These are phyloP conservation scores for Schizochytrium sp. DNA, from an alignment of 108 stramenopile species.

Conservation along the genomic window DNA sequence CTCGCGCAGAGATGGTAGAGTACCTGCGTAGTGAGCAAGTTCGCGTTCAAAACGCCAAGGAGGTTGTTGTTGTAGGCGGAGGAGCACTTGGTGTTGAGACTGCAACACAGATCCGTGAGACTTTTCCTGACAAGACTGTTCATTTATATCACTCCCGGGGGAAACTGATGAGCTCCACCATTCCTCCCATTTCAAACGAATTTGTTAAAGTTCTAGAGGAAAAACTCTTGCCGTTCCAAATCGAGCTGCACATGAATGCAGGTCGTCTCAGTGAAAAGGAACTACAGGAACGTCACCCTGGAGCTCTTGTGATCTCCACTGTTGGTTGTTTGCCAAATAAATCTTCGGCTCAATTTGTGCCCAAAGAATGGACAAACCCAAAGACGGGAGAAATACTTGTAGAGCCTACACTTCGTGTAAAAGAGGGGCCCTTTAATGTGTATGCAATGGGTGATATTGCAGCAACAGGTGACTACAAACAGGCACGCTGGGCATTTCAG, in stretches of 20 bases:
- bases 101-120: not conserved
- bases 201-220: not conserved
- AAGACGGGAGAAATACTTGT: not conserved
- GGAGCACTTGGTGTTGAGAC: conserved; percentile 39
- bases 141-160: not conserved
- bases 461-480: conserved; percentile 54
- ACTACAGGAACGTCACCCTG: not conserved
- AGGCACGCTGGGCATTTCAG: conserved; percentile 20
- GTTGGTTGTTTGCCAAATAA: not conserved
- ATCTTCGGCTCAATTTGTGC: not conserved
- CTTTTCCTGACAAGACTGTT: conserved; percentile 3
- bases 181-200: not conserved
- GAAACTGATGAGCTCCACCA: not conserved
- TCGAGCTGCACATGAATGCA: not conserved
- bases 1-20: not conserved
- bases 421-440: not conserved
- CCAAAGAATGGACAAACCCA: not conserved
- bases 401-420: not conserved
- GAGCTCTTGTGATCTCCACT: not conserved
- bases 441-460: conserved; percentile 47
- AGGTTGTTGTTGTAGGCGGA: conserved; percentile 18
- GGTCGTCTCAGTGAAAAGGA: not conserved
- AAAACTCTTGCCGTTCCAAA: not conserved
- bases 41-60: not conserved
- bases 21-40: not conserved